These are phyloP conservation scores for Cystoisospora suis DNA, from an alignment of 169 alveolate genomes.

Conservation along the genomic window DNA sequence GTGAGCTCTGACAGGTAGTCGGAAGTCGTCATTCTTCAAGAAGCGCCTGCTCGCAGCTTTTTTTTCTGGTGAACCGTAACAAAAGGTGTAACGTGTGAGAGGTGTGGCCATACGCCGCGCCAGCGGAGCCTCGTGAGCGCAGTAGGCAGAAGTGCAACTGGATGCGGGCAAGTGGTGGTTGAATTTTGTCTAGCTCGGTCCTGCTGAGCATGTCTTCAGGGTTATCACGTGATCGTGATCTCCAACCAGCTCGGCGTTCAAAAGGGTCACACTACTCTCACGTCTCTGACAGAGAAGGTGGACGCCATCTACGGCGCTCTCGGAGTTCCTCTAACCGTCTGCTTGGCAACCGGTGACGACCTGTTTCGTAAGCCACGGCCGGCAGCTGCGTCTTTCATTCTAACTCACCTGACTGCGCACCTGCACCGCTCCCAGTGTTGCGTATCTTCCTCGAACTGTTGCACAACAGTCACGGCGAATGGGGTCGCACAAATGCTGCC, in stretches of 20 bases:
- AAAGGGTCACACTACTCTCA: conserved; percentile 45
- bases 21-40: no score
- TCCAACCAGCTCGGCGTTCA: conserved; percentile 63
- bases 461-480: background rate
- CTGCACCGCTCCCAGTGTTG: background rate
- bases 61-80: no score
- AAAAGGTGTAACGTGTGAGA: no score
- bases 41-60: no score
- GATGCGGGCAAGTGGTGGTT: no score
- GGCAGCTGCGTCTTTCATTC: conserved; percentile 43
- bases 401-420: conserved; percentile 32
- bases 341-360: conserved; percentile 57
- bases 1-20: no score
- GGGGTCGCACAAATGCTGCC: background rate
- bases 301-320: conserved; percentile 49
- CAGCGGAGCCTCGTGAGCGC: no score
- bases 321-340: conserved; percentile 50
- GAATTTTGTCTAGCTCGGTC: no score
- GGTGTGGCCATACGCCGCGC: no score
- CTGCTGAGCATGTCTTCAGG: no score
- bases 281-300: conserved; percentile 40
- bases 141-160: no score
- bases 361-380: conserved; percentile 60
- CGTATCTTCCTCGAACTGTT: background rate
- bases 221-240: conserved; percentile 41